phyloP scores from a whole-genome alignment of 1,284 basidiomycete species.

The Heterobasidion parviporum region DNA sequence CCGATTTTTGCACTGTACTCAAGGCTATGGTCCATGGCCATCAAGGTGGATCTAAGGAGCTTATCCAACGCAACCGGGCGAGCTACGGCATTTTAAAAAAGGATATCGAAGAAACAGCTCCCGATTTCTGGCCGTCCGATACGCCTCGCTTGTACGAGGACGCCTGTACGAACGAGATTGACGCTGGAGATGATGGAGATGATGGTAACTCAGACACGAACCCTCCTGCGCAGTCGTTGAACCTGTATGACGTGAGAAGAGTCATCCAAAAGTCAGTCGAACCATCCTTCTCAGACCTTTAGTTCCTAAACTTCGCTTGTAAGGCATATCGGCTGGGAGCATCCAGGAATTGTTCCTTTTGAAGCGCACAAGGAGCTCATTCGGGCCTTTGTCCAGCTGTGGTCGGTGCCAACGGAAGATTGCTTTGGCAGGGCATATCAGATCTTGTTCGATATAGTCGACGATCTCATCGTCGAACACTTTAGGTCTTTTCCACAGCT shows the following conservation, averaged over 20 bases:
- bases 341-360: neutral
- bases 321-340: neutral
- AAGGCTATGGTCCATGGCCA: neutral
- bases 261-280: neutral
- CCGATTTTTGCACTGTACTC: neutral
- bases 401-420: neutral
- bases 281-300: neutral
- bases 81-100: neutral
- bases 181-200: neutral
- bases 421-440: neutral
- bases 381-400: neutral
- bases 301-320: neutral
- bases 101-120: neutral
- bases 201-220: neutral
- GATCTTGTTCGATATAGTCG: neutral
- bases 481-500: neutral
- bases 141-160: neutral
- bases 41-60: neutral
- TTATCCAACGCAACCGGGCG: neutral
- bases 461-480: neutral
- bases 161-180: too few species aligned
- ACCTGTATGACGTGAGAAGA: neutral
- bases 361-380: neutral
- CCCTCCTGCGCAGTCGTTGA: neutral
- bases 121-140: neutral